Base-by-base conservation (phyloP, 257 asterid species). In the Ophiorrhiza pumila region DNA sequence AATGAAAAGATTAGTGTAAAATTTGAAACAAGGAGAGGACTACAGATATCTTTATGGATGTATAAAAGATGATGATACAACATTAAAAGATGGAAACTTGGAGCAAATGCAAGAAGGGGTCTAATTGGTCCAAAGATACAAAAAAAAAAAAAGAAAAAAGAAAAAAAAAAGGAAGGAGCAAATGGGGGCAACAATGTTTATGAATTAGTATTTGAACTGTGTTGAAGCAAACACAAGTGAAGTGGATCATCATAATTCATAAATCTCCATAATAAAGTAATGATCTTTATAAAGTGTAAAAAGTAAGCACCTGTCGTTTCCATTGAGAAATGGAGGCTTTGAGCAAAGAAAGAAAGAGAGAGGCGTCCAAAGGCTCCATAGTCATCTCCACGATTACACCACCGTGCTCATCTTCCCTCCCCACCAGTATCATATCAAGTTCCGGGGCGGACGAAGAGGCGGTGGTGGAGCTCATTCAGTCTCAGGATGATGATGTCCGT, bases 311-410 rank as follows among this genome's bases (percentile, higher is more conserved):
- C 95, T 80, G 85, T 39, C 59, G 81, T 34, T 87, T 84, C 99
- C 99, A 95, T 49, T 86, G 90, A 52, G 91, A 78, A 75, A 95
- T 83, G 34, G 99, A 95, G 46, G 98, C 91, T 77, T 80, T 76
- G 49, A 95, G 97, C 68, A 86, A 77, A 46, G 90, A 83, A 62
- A 34, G 79, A 77, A 91, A 95, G 62, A 79, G 75, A 49, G 73
- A 76, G 58, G 93, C 77, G 55, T 89, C 96, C 72, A 95, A 64
- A 80, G 87, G 91, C 79, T 85, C 91, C 53, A 42, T 73, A 20
- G 83, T 83, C 96, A 95, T 83, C 78, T 95, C 98, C 20, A 95
- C 96, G 4, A 84, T 83, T 60, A 92, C 90, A 45, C 99, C 98
- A 15, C 88, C 97, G 65, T 88, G 82, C 18, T 85, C 86, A 71